Percentiles rank a stretch among this genome's conserved stretches.
These are phyloP conservation scores for Cercophora scortea DNA, from an alignment of 495 filamentous ascomycete species.

Conservation along the genomic window DNA sequence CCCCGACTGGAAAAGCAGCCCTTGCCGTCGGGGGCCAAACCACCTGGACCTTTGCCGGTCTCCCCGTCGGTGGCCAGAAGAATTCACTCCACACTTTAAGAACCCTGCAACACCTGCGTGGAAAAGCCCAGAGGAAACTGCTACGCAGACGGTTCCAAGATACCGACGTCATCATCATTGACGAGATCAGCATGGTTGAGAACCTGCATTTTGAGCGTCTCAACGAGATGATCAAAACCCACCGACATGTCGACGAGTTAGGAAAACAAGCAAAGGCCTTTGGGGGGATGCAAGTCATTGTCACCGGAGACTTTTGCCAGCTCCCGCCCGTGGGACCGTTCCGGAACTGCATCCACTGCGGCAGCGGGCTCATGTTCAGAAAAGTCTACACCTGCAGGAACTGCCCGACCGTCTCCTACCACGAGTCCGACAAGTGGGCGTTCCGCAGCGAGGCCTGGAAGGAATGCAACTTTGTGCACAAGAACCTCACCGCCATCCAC, in stretches of 20 bases:
- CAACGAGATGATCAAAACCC: slow-evolving; percentile 40
- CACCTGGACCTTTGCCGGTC: slow-evolving; percentile 48
- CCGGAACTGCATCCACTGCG: slow-evolving; percentile 69
- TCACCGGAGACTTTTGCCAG: slow-evolving; percentile 96
- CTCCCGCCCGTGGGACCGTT: slow-evolving; percentile 81
- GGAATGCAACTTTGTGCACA: slow-evolving; percentile 26
- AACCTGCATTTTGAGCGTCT: slow-evolving; percentile 48
- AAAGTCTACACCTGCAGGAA: slow-evolving; percentile 43
- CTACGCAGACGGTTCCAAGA: slow-evolving; percentile 20
- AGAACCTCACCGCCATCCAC: slow-evolving; percentile 41
- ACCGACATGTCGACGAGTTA: slow-evolving; percentile 7
- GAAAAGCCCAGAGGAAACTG: not conserved
- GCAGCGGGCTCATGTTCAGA: slow-evolving; percentile 63
- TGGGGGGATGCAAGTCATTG: slow-evolving; percentile 85
- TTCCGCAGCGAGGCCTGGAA: slow-evolving; percentile 32
- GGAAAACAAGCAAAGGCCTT: slow-evolving; percentile 51
- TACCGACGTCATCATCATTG: slow-evolving; percentile 38
- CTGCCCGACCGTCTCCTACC: slow-evolving; percentile 17
- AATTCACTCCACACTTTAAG: slow-evolving; percentile 6
- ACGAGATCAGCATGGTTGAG: slow-evolving; percentile 46
- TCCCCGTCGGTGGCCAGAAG: slow-evolving; percentile 31
- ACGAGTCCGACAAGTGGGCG: slow-evolving; percentile 30
- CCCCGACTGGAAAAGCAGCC: slow-evolving; percentile 50
- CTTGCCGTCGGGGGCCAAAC: slow-evolving; percentile 47
- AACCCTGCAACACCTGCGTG: not conserved